Conservation (phyloP, 2,329 filamentous ascomycete species). For the Pseudogymnoascus pannorum region DNA sequence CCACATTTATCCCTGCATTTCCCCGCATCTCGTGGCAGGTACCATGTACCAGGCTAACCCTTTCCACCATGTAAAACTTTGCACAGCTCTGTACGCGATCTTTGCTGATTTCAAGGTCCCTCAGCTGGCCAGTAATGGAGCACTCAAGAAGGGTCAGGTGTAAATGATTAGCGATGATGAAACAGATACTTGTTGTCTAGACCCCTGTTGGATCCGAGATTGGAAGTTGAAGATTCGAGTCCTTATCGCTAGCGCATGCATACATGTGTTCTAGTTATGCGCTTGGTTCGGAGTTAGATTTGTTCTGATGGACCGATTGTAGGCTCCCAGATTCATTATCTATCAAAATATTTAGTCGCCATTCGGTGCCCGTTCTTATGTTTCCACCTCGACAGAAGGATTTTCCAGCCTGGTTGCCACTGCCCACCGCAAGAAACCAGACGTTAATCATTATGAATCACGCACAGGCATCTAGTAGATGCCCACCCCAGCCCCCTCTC, state of each 20-base stretch:
- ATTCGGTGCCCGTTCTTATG: neutral
- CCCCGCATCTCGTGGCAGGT: too few relatives aligned
- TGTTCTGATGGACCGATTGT: neutral
- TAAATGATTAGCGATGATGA: too few relatives aligned
- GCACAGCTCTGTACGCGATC: too few relatives aligned
- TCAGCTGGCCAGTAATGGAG: too few relatives aligned
- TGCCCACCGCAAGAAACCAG: neutral
- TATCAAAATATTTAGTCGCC: neutral
- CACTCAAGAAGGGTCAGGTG: too few relatives aligned
- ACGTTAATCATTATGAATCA: neutral
- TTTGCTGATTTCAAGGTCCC: too few relatives aligned
- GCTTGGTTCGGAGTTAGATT: neutral
- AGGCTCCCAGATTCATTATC: neutral
- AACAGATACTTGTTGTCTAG: neutral
- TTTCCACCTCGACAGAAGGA: neutral
- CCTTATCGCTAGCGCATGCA: neutral
- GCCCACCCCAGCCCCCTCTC: neutral
- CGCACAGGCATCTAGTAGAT: neutral
- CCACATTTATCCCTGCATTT: too few relatives aligned
- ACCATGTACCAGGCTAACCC: too few relatives aligned
- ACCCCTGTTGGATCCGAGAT: neutral
- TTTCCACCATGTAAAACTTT: too few relatives aligned
- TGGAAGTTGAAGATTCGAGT: neutral
- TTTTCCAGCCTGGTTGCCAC: neutral
- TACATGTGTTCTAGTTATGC: neutral